Percentiles rank a stretch among this genome's conserved stretches.
Conservation (phyloP, 108 stramenopile genomes). For the Licmophora abbreviata region DNA sequence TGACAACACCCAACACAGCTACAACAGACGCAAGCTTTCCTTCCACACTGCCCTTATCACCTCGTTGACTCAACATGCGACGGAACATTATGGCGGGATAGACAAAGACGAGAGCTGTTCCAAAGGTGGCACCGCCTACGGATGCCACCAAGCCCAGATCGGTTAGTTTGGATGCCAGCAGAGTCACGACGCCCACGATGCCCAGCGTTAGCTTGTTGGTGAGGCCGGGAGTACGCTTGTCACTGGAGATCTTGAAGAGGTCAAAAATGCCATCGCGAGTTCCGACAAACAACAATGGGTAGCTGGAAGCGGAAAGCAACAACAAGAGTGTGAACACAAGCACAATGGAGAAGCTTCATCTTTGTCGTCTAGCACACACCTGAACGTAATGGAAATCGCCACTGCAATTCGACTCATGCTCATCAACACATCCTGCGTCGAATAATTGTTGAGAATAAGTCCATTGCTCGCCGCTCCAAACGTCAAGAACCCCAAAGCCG, state of each 20-base stretch:
- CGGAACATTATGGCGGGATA: constrained; percentile 80
- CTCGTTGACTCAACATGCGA: constrained; percentile 55
- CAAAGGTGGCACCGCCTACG: constrained; percentile 91
- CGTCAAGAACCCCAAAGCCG: constrained; percentile 85
- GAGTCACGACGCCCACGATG: constrained; percentile 58
- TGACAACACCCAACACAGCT: constrained; percentile 53
- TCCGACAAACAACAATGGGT: constrained; percentile 64
- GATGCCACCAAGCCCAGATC: constrained; percentile 81
- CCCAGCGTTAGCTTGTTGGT: constrained; percentile 58
- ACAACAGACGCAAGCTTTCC: constrained; percentile 51
- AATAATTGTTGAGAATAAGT: constrained; percentile 93
- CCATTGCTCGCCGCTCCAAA: constrained; percentile 84
- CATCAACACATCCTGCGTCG: constrained; percentile 81
- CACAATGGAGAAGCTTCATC: constrained; percentile 40
- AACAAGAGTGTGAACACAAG: constrained; percentile 29
- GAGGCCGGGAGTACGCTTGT: constrained; percentile 28
- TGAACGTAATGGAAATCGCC: constrained; percentile 72
- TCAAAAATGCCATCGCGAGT: constrained; percentile 79
- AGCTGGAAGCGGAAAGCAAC: constrained; percentile 46
- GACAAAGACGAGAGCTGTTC: constrained; percentile 84
- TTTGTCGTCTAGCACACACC: constrained; percentile 17
- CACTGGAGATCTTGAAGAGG: constrained; percentile 39
- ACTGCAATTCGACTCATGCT: constrained; percentile 87
- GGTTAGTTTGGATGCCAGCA: constrained; percentile 53
- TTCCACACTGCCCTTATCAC: constrained; percentile 52